phyloP scores from a whole-genome alignment of 1,139 yeast genomes.

The Debaryomycetaceae sp. region DNA sequence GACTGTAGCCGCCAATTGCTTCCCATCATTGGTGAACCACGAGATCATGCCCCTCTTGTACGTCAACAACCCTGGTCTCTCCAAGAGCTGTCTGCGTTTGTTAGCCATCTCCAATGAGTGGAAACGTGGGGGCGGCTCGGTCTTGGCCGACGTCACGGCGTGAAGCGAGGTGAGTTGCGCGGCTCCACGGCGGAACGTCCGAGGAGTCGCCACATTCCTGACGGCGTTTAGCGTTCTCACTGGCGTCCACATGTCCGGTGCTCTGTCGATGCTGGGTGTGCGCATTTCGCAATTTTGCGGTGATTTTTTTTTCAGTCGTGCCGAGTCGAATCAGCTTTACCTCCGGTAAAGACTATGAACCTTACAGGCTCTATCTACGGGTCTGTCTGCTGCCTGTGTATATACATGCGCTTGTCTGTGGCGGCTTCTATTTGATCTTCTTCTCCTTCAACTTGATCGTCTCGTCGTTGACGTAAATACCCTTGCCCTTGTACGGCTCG shows the following conservation, averaged over 20 bases:
- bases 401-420: not conserved
- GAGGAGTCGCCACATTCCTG: slow-evolving; percentile 7
- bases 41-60: slow-evolving; percentile 88
- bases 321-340: not conserved
- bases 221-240: not conserved
- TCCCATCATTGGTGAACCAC: slow-evolving; percentile 68
- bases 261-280: not conserved
- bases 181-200: slow-evolving; percentile 25
- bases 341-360: too few species aligned
- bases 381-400: not conserved
- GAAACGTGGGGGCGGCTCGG: slow-evolving; percentile 39
- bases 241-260: slow-evolving; percentile 6
- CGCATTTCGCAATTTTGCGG: not conserved
- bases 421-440: slow-evolving; percentile 67
- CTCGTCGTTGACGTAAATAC: slow-evolving; percentile 88
- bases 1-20: slow-evolving; percentile 74
- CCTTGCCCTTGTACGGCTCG: slow-evolving; percentile 98
- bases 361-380: not conserved
- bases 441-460: slow-evolving; percentile 86
- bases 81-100: slow-evolving; percentile 61
- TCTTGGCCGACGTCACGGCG: slow-evolving; percentile 45
- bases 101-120: slow-evolving; percentile 58
- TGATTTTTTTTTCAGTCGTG: slow-evolving; percentile 3
- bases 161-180: slow-evolving; percentile 53
- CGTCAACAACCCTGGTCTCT: slow-evolving; percentile 81